Base-by-base conservation (phyloP, 2,329 filamentous ascomycete genomes). In the Alternaria ethzedia region DNA sequence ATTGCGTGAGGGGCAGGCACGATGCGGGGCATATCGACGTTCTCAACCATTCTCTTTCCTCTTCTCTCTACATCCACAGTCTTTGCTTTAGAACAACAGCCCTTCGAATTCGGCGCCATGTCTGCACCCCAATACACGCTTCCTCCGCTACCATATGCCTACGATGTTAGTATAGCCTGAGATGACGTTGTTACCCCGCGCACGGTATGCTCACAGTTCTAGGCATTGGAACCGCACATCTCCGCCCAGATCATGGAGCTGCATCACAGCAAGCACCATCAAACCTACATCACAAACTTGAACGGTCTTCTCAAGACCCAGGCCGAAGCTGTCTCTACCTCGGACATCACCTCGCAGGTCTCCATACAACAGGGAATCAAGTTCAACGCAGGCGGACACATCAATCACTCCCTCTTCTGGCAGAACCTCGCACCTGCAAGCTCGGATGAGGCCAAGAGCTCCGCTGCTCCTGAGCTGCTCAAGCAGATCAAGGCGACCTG, bases 371-470 rank as follows among this genome's bases (percentile, higher is more conserved):
- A 86, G 17, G 87, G 87, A 65, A 89, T 97, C 83, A 91, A 91
- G 75, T 97, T 97, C 86, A 93, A 97, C 79, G 94, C 91, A 52
- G 94, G 94, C 46, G 94, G 94, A 7, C 94, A 97, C 84, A 90
- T 96, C 82, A 97, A 97, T 84, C 94, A 97, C 85, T 90, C 89
- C 0, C 88, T 97, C 36, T 97, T 97, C 86, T 97, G 94, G 94
- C 89, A 92, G 82, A 94, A 93, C 80, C 86, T 96, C 17, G 81
- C 87, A 0, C 91, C 91, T 0, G 81, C 88, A 0, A 83, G 82
- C 17, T 88, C 86, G 3, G 68, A 84, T 0, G 87, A 89, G 8
- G 86, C 91, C 2, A 83, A 87, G 50, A 79, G 86, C 4, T 81
- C 85, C 5, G 67, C 76, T 28, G 88, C 88, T 0, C 88, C 90